Conservation (phyloP, 148 eudicot species). For the Vaccinium corymbosum region DNA sequence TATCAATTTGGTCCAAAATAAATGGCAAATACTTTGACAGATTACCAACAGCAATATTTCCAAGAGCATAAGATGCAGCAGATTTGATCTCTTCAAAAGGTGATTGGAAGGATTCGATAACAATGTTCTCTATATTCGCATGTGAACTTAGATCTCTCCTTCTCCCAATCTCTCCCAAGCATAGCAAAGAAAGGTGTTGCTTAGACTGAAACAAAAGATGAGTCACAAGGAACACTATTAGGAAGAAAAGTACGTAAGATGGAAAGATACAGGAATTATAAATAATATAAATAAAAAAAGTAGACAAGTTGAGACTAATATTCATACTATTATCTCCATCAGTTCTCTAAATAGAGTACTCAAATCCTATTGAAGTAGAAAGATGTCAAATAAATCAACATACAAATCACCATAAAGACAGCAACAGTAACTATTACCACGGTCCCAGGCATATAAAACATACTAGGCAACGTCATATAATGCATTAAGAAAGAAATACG, state of each 20-base stretch:
- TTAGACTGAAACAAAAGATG: slow-evolving; percentile 57
- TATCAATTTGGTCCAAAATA: slow-evolving; percentile 92
- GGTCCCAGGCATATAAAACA: neutral
- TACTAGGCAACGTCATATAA: neutral
- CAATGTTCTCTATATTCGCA: slow-evolving; percentile 84
- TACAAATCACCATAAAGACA: too few relatives aligned
- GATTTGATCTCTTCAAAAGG: slow-evolving; percentile 98
- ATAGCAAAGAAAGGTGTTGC: slow-evolving; percentile 88
- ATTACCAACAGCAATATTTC: slow-evolving; percentile 95
- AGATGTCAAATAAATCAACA: neutral
- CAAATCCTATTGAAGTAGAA: neutral
- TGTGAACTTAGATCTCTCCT: slow-evolving; percentile 91
- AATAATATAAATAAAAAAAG: neutral
- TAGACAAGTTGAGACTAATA: neutral
- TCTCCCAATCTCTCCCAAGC: slow-evolving; percentile 97
- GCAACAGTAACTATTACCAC: neutral
- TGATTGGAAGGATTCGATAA: slow-evolving; percentile 94
- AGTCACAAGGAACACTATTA: neutral
- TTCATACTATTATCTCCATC: neutral
- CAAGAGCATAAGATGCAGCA: slow-evolving; percentile 92
- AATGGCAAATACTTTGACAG: slow-evolving; percentile 86
- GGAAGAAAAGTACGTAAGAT: neutral
- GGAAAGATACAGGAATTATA: neutral
- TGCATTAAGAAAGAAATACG: neutral
- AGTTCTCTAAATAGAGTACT: neutral